These are phyloP conservation scores for Panicum miliaceum DNA, from an alignment of 176 grass and related monocot species.

Conservation along the genomic window DNA sequence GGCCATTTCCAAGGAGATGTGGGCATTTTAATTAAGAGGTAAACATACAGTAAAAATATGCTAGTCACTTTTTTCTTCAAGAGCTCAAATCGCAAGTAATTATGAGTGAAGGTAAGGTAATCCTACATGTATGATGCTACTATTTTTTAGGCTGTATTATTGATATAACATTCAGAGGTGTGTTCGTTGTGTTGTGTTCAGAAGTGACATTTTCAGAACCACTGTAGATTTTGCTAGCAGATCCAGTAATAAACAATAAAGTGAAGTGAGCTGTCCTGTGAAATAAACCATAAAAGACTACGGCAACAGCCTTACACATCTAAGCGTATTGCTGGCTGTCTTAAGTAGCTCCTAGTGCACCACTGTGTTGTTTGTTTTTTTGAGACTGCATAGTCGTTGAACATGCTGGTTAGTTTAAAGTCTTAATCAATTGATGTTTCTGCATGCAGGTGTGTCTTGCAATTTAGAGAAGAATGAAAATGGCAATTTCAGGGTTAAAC, in stretches of 20 bases:
- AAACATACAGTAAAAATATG: background rate
- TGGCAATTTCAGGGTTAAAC: slow-evolving; percentile 59
- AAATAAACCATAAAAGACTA: slow-evolving; percentile 8
- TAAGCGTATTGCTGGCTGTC: background rate
- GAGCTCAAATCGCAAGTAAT: background rate
- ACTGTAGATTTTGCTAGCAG: background rate
- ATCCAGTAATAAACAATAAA: background rate
- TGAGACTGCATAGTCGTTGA: slow-evolving; percentile 28
- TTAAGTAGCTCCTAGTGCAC: background rate
- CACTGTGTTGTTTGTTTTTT: slow-evolving; percentile 36
- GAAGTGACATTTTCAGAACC: background rate
- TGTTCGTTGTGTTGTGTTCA: background rate
- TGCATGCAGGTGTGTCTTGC: slow-evolving; percentile 72
- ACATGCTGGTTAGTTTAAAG: slow-evolving; percentile 7
- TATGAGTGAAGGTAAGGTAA: background rate
- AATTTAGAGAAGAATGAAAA: slow-evolving; percentile 73
- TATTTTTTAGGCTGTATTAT: background rate
- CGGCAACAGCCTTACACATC: background rate
- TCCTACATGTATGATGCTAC: background rate
- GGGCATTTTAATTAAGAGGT: background rate
- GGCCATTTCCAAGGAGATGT: background rate
- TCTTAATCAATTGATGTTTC: slow-evolving; percentile 35
- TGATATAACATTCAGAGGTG: background rate
- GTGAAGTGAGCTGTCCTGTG: background rate
- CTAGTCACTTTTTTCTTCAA: background rate